Percentiles rank a stretch among this genome's conserved stretches.
Evolutionary conservation across 1,284 basidiomycete species (phyloP).

Genomic region (Ceraceosorus guamensis): DNA sequence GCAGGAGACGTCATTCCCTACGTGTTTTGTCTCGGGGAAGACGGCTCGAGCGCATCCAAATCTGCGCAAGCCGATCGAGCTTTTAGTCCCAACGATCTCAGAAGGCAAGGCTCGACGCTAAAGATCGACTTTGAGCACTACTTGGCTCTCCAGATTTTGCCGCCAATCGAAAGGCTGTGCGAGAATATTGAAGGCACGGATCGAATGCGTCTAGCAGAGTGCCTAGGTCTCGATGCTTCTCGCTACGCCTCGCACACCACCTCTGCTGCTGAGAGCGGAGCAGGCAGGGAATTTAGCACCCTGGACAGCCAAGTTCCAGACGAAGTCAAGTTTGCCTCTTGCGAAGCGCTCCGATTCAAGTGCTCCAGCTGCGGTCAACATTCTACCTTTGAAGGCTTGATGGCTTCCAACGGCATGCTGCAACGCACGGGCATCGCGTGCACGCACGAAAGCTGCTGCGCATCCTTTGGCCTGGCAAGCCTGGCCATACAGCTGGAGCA

Average conservation of each 20-base stretch:
- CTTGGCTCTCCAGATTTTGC: slow-evolving; percentile 81
- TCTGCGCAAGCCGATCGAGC: slow-evolving; percentile 81
- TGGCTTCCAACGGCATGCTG: neutral
- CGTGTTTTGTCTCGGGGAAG: slow-evolving; percentile 76
- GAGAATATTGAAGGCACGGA: slow-evolving; percentile 96
- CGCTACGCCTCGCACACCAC: slow-evolving; percentile 56
- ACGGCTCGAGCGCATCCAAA: slow-evolving; percentile 63
- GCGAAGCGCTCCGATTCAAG: slow-evolving; percentile 24
- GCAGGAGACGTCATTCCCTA: slow-evolving; percentile 93
- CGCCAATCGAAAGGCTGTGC: slow-evolving; percentile 88
- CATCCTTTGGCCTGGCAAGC: slow-evolving; percentile 57
- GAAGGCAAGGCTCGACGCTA: slow-evolving; percentile 52
- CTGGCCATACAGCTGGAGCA: slow-evolving; percentile 76
- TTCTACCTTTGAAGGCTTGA: slow-evolving; percentile 16
- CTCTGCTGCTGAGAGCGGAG: slow-evolving; percentile 45
- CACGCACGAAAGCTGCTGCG: slow-evolving; percentile 55
- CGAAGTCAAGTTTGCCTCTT: slow-evolving; percentile 60
- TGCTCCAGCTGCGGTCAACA: slow-evolving; percentile 27
- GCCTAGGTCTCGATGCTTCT: slow-evolving; percentile 80
- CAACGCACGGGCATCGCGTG: slow-evolving; percentile 10
- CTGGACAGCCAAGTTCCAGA: slow-evolving; percentile 88
- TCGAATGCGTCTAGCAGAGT: slow-evolving; percentile 80
- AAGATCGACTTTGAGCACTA: slow-evolving; percentile 68
- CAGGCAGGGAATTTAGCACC: slow-evolving; percentile 63
- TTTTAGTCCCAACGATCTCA: slow-evolving; percentile 85